Base-by-base conservation (phyloP, 495 filamentous ascomycete genomes). In the Neurospora pannonica region DNA sequence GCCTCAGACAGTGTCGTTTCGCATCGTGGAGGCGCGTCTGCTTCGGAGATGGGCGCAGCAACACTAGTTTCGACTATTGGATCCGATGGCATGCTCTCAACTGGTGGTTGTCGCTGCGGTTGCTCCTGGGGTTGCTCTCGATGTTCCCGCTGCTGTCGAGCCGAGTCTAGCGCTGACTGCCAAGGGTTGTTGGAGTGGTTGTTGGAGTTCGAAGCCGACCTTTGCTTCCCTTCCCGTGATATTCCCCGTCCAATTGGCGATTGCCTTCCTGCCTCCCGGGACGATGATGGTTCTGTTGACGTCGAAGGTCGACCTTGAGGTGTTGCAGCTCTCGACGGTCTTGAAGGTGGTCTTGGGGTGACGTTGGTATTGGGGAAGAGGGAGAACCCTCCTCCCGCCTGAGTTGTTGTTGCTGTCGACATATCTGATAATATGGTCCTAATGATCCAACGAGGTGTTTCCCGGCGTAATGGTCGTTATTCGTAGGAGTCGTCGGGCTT, bases 1-100 rank as follows among this genome's bases (percentile, higher is more conserved):
- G 87, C 83, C 75, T 85, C 84, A 1, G 87, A 88, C 73, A 88
- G 83, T 28, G 85, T 84, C 0, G 85, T 87, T 28, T 85, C 84
- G 73, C 84, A 82, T 73, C 82, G 78, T 4, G 80, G 81, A 36
- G 85, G 82, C 31, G 82, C 76, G 48, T 87, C 83, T 48, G 76
- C 77, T 62, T 75, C 78, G 46, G 80, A 76, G 67, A 74, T 75
- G 48, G 38, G 76, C 73, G 72, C 77, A 76, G 17, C 79, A 46
- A 77, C 73, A 73, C 78, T 73, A 71, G 80, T 72, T 48, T 75
- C 72, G 76, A 78, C 74, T 77, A 80, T 46, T 74, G 77, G 37
- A 76, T 79, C 77, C 34, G 76, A 77, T 39, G 76, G 60, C 48
- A 79, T 80, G 71, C 7, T 72, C 38, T 75, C 73, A 21, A 13